Percentiles rank a stretch among this genome's conserved stretches.
These are phyloP conservation scores for Cercospora nicotianae DNA, from an alignment of 2,329 filamentous ascomycete genomes.

Conservation along the genomic window DNA sequence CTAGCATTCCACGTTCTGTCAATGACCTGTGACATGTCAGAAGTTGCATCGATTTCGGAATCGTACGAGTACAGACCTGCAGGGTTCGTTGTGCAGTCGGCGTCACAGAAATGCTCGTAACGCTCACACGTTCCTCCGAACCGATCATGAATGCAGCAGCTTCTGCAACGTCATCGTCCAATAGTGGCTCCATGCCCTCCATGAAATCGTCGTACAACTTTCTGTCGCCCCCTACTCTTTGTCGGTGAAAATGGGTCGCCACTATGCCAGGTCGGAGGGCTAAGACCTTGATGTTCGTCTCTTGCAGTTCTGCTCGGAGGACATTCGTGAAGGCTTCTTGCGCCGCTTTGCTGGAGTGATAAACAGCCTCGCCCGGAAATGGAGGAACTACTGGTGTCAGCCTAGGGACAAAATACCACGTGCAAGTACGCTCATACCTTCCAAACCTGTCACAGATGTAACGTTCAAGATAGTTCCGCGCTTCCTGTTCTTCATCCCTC, in stretches of 20 bases:
- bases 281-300: slow-evolving; percentile 51
- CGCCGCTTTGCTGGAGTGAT: slow-evolving; percentile 50
- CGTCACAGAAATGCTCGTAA: slow-evolving; percentile 52
- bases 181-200: slow-evolving; percentile 48
- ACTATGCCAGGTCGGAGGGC: slow-evolving; percentile 51
- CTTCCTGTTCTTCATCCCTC: slow-evolving; percentile 42
- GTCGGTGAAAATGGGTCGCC: slow-evolving; percentile 51
- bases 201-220: slow-evolving; percentile 48
- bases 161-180: slow-evolving; percentile 48
- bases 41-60: not conserved
- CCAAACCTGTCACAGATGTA: slow-evolving; percentile 48
- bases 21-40: slow-evolving; percentile 1
- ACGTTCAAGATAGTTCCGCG: slow-evolving; percentile 52
- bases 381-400: slow-evolving; percentile 41
- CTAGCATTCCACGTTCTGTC: slow-evolving; percentile 12
- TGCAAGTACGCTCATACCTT: not conserved
- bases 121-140: slow-evolving; percentile 43
- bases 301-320: slow-evolving; percentile 50
- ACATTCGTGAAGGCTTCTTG: slow-evolving; percentile 54
- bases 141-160: slow-evolving; percentile 48
- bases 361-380: slow-evolving; percentile 52
- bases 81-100: slow-evolving; percentile 46
- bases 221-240: slow-evolving; percentile 48
- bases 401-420: not conserved
- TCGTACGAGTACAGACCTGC: slow-evolving; percentile 25